Base-by-base conservation (phyloP, 164 flowering plant genomes). In the Stephania cephalantha region DNA sequence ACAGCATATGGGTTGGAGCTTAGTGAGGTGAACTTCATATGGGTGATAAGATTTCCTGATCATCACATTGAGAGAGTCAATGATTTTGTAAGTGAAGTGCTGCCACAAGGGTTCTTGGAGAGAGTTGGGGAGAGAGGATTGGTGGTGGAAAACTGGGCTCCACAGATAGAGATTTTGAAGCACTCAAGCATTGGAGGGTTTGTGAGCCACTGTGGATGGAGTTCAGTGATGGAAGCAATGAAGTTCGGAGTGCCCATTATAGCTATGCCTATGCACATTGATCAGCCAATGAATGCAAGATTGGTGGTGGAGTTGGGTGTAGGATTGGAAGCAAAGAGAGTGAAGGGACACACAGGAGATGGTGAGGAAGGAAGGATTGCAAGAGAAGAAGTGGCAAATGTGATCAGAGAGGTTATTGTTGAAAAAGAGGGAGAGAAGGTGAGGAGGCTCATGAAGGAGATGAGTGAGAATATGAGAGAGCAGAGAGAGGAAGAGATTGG, bases 261-360 rank as follows among this genome's bases (percentile, higher is more conserved):
- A n/a, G 85, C 85, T 7, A 72, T 84, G 78, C 88, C 86, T 0
- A 75, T 81, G 86, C 85, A 85, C 1, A 79, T 83, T 65, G 89
- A 87, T 69, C 85, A 87, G 73, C 87, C 88, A 0, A 1, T 82
- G 5, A 85, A 81, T 78, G 82, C 88, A 7, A 84, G 65, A 67
- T 22, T 87, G 50, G 83, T 84, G 70, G 81, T 20, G 25, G 84
- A 82, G 20, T 13, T 82, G 50, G 88, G 86, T n/a, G 83, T 78
- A 0, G 86, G 81, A 4, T 3, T 78, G 68, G 86, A 82, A 74
- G 82, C 81, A 1, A 55, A 68, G 77, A 86, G 79, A 68, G 71
- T 53, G 17, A 69, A 66, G 15, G 78, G 76, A 11, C 42, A 35
- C 1, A 50, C 11, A 50, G 12, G 55, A 50, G 55, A 50, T 50